Percentiles rank a stretch among this genome's conserved stretches.
Evolutionary conservation across 352 stramenopile species (phyloP).

Genomic region (Phytophthora pinifolia): DNA sequence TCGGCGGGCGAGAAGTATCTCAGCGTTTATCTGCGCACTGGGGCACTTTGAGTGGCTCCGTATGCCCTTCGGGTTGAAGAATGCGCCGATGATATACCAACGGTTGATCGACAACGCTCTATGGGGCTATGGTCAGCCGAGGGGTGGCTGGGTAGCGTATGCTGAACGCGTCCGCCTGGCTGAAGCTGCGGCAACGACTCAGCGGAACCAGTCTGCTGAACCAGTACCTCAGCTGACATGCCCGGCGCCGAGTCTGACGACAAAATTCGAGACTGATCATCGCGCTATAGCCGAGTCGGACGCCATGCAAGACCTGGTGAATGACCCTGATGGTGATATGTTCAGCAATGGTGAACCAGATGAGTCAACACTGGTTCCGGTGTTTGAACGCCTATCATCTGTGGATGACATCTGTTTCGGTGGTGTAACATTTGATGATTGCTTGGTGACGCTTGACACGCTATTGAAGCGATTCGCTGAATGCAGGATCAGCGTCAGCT

Average conservation of each 20-base stretch:
- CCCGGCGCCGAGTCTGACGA: background rate
- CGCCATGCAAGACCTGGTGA: background rate
- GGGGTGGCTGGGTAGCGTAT: background rate
- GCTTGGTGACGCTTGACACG: no score
- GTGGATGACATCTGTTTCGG: background rate
- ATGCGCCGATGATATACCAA: constrained; percentile 8
- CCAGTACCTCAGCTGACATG: background rate
- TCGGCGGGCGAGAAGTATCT: no score
- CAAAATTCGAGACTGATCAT: background rate
- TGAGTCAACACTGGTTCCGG: background rate
- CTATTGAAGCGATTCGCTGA: no score
- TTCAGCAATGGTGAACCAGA: background rate
- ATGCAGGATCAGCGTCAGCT: no score
- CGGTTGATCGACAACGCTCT: background rate
- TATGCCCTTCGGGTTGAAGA: constrained; percentile 3
- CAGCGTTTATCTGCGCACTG: no score
- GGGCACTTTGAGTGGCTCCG: constrained; percentile 10
- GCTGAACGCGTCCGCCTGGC: background rate
- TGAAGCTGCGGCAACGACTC: background rate
- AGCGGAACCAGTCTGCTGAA: background rate
- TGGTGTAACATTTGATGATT: no score
- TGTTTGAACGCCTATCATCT: background rate
- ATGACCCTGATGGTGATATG: background rate
- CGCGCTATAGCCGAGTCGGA: background rate
- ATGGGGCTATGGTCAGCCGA: background rate